A percentile compares a stretch with the other conserved stretches of the same genome.
phyloP scores from a whole-genome alignment of 2,329 filamentous ascomycete species.

The Neonectria coccinea region DNA sequence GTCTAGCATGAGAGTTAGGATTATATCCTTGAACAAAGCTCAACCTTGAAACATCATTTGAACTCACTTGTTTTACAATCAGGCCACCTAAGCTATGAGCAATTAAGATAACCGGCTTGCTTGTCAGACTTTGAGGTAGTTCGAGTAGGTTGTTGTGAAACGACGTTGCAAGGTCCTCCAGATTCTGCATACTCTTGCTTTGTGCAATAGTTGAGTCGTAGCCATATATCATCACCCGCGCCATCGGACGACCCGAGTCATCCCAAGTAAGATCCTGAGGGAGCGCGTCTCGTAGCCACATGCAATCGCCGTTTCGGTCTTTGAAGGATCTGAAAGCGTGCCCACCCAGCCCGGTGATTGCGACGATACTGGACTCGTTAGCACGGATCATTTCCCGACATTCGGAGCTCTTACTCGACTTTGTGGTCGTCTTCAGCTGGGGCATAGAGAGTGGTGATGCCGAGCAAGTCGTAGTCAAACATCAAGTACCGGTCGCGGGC shows the following conservation, averaged over 20 bases:
- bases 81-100: constrained; percentile 26
- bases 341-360: constrained; percentile 37
- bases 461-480: constrained; percentile 18
- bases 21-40: no score
- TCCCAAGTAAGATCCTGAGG: constrained; percentile 32
- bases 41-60: no score
- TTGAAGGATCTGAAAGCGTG: constrained; percentile 49
- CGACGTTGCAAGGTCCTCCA: constrained; percentile 18
- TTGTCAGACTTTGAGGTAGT: neutral
- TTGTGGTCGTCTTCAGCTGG: constrained; percentile 14
- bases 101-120: constrained; percentile 19
- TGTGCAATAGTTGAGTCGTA: constrained; percentile 37
- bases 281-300: constrained; percentile 48
- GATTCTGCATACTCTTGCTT: constrained; percentile 31
- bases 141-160: constrained; percentile 9
- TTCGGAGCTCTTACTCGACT: constrained; percentile 9
- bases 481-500: constrained; percentile 1
- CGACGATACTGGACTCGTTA: constrained; percentile 20
- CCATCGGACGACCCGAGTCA: constrained; percentile 1
- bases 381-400: no score
- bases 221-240: constrained; percentile 45
- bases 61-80: constrained; percentile 20
- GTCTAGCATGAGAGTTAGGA: neutral
- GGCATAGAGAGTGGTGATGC: constrained; percentile 19
- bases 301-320: constrained; percentile 36